Evolutionary conservation across 148 eudicot species (phyloP).

Genomic region (Rheum nobile): DNA sequence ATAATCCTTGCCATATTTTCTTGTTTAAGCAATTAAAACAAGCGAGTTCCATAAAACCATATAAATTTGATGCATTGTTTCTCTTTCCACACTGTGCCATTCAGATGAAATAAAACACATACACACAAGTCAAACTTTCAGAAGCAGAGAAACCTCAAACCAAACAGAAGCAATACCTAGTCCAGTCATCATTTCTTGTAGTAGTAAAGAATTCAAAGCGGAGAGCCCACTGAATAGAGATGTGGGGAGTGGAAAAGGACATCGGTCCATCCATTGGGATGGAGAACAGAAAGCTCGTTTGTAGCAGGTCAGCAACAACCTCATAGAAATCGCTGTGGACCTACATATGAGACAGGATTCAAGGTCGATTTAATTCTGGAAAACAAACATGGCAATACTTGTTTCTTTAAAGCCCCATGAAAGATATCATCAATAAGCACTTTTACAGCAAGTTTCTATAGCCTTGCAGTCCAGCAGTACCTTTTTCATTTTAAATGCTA

Average conservation of each 20-base stretch:
- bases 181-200: constrained; percentile 79
- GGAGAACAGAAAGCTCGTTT: constrained; percentile 90
- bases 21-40: not conserved
- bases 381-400: not conserved
- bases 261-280: constrained; percentile 97
- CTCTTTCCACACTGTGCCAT: not conserved
- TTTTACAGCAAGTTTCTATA: too few relatives aligned
- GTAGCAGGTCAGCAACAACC: constrained; percentile 86
- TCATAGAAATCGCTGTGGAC: constrained; percentile 87
- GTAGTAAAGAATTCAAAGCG: constrained; percentile 91
- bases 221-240: constrained; percentile 89
- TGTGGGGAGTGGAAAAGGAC: constrained; percentile 85
- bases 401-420: not conserved
- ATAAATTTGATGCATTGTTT: not conserved
- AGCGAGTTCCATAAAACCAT: not conserved
- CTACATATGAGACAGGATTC: constrained; percentile 21
- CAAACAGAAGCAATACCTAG: constrained; percentile 41
- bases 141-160: not conserved
- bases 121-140: not conserved
- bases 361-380: not conserved
- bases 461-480: not conserved
- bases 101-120: not conserved
- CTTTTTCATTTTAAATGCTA: not conserved
- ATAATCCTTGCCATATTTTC: not conserved
- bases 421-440: not conserved